phyloP scores from a whole-genome alignment of 495 filamentous ascomycete genomes.

The Cryomyces minteri region DNA sequence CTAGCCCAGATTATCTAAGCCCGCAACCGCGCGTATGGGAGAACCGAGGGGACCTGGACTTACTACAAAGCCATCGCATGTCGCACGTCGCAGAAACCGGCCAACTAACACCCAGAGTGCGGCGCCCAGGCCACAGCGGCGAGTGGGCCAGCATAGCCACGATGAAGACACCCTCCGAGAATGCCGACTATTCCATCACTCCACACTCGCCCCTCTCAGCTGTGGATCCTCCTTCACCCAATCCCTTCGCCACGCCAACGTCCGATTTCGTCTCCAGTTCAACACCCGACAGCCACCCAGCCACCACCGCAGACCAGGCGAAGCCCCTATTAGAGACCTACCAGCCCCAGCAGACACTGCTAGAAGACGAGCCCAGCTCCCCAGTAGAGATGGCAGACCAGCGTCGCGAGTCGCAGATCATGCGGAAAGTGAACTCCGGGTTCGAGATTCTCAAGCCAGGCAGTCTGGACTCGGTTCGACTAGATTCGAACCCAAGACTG shows the following conservation, averaged over 20 bases:
- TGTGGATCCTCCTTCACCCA: too few species aligned
- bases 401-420: slow-evolving; percentile 26
- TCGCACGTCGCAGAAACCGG: slow-evolving; percentile 29
- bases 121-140: slow-evolving; percentile 9
- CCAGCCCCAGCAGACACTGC: neutral
- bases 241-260: slow-evolving; percentile 3
- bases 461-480: slow-evolving; percentile 13
- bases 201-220: too few species aligned
- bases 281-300: slow-evolving; percentile 1
- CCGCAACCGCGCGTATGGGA: neutral
- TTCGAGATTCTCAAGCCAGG: slow-evolving; percentile 43
- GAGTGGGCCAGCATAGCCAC: slow-evolving; percentile 12
- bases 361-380: slow-evolving; percentile 5
- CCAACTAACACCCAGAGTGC: slow-evolving; percentile 22
- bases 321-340: neutral
- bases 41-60: slow-evolving; percentile 14
- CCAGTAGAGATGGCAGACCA: slow-evolving; percentile 12
- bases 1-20: neutral
- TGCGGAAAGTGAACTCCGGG: slow-evolving; percentile 40
- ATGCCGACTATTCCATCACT: neutral
- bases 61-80: slow-evolving; percentile 22
- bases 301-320: slow-evolving; percentile 4
- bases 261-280: slow-evolving; percentile 3
- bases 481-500: slow-evolving; percentile 1
- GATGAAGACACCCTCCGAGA: neutral